Evolutionary conservation across 2,329 filamentous ascomycete genomes (phyloP).

Genomic region (Apiospora kogelbergensis): DNA sequence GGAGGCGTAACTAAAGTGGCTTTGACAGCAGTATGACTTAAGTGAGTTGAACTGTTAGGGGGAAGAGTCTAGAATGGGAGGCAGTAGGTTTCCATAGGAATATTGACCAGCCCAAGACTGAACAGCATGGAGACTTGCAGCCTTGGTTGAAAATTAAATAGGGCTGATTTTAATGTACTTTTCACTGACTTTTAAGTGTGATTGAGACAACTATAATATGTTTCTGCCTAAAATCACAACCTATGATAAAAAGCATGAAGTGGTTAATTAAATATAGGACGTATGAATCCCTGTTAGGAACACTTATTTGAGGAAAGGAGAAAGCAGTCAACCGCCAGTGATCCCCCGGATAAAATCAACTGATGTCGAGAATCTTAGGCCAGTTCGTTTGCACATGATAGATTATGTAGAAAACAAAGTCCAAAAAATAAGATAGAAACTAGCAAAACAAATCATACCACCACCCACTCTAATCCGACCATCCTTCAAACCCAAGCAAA

Average conservation of each 20-base stretch:
- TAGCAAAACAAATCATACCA: neutral
- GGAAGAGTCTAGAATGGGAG: neutral
- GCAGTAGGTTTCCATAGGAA: neutral
- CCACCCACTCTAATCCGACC: neutral
- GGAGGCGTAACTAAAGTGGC: constrained; percentile 25
- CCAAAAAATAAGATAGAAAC: neutral
- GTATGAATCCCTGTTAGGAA: neutral
- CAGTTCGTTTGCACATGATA: neutral
- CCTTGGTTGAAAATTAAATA: neutral
- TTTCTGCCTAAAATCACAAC: neutral
- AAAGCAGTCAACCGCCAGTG: neutral
- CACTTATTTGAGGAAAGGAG: neutral
- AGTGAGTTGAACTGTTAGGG: constrained; percentile 3
- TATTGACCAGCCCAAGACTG: neutral
- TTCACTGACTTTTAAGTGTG: neutral
- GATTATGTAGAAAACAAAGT: neutral
- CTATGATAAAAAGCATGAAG: too few relatives aligned
- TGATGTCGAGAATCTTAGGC: neutral
- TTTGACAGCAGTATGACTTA: neutral
- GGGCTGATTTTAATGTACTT: neutral
- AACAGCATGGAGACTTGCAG: neutral
- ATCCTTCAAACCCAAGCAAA: neutral
- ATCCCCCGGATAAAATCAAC: neutral
- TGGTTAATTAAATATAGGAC: neutral
- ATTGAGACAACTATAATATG: neutral